Evolutionary conservation across 352 stramenopile species (phyloP).

Genomic region (Globisporangium ultimum): DNA sequence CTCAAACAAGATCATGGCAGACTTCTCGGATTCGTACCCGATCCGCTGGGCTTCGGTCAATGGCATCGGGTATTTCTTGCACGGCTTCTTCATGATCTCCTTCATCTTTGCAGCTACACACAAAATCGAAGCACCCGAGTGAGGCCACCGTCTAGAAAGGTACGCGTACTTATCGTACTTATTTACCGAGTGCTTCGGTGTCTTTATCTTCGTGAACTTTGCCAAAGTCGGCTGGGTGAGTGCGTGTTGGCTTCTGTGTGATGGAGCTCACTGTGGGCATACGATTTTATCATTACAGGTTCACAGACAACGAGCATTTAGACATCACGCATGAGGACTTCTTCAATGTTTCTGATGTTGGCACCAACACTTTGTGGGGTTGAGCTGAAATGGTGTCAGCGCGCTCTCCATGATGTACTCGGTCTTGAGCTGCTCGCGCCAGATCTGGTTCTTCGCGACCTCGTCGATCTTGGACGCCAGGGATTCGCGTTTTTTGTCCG

Average conservation of each 20-base stretch:
- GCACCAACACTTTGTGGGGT: slow-evolving; percentile 69
- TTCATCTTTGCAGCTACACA: slow-evolving; percentile 50
- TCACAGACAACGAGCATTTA: neutral
- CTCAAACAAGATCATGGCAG: neutral
- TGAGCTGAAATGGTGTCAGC: slow-evolving; percentile 80
- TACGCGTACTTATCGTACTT: neutral
- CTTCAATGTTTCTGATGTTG: neutral
- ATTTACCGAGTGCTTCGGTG: slow-evolving; percentile 47
- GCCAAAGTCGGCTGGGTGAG: slow-evolving; percentile 69
- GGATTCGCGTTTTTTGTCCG: slow-evolving; percentile 76
- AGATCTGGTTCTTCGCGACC: slow-evolving; percentile 85
- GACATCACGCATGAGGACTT: neutral
- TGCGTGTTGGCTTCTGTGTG: slow-evolving; percentile 71
- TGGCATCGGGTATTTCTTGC: slow-evolving; percentile 58
- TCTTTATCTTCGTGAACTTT: slow-evolving; percentile 50
- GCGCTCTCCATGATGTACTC: slow-evolving; percentile 76
- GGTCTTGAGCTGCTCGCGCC: slow-evolving; percentile 83
- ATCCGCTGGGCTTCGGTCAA: slow-evolving; percentile 77
- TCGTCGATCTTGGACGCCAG: slow-evolving; percentile 82
- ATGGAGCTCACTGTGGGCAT: slow-evolving; percentile 85
- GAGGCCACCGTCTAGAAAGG: neutral
- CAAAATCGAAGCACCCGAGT: neutral
- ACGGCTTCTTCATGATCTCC: slow-evolving; percentile 58
- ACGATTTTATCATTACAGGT: neutral
- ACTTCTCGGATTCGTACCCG: slow-evolving; percentile 24